Conservation (phyloP, 805 yeast species). For the Candida takata region DNA sequence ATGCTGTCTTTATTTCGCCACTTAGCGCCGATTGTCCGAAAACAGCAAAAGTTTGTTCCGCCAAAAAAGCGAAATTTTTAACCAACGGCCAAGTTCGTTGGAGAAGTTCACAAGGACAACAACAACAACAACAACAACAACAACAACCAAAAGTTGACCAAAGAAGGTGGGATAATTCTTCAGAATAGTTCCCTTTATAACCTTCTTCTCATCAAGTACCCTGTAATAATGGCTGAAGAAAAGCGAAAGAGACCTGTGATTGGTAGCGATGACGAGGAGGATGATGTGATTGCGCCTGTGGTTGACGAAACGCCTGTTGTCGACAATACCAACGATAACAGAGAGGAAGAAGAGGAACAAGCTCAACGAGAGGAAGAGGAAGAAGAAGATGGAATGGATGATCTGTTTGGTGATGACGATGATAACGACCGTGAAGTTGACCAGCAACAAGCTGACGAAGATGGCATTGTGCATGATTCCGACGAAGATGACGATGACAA, state of each 20-base stretch:
- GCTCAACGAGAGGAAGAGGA: slow-evolving; percentile 10
- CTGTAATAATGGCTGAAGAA: slow-evolving; percentile 15
- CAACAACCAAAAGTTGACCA: too few species aligned
- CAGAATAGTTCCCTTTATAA: too few species aligned
- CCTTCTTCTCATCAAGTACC: too few species aligned
- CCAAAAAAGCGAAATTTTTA: too few species aligned
- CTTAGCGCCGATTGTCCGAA: too few species aligned
- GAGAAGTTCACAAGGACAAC: too few species aligned
- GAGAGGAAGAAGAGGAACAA: slow-evolving; percentile 2
- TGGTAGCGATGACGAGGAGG: slow-evolving; percentile 17
- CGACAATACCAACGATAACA: not conserved
- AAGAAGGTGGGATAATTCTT: too few species aligned
- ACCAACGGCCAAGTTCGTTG: too few species aligned
- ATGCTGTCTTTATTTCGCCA: too few species aligned
- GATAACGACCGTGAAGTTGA: slow-evolving; percentile 10
- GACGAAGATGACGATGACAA: slow-evolving; percentile 18
- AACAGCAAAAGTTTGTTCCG: too few species aligned
- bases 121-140: too few species aligned
- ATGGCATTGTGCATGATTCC: slow-evolving; percentile 10
- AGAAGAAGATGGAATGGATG: slow-evolving; percentile 32
- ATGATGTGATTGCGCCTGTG: slow-evolving; percentile 2
- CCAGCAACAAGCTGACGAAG: not conserved
- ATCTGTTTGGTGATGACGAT: slow-evolving; percentile 31
- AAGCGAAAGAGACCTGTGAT: slow-evolving; percentile 14
- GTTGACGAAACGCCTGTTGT: not conserved